Conservation (phyloP, 2,329 filamentous ascomycete genomes). For the Phaeoacremonium minimum region DNA sequence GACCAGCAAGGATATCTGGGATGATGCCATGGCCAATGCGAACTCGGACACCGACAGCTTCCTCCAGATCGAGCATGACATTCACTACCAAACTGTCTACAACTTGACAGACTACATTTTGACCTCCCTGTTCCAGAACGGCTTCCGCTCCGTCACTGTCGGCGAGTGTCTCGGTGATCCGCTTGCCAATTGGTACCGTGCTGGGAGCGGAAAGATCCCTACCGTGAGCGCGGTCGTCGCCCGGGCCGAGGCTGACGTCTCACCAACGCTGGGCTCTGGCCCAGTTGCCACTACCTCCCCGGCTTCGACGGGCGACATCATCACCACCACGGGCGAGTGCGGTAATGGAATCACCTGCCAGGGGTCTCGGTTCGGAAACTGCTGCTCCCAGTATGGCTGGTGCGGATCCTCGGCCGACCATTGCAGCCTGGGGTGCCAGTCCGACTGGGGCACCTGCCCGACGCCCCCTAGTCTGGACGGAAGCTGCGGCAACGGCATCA, state of each 20-base stretch:
- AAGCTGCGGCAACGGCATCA: conserved; percentile 17
- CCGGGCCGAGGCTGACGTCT: background rate
- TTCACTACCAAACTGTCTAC: conserved; percentile 39
- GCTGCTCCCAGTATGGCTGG: conserved; percentile 15
- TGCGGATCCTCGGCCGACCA: conserved; percentile 14
- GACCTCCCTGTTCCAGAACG: conserved; percentile 31
- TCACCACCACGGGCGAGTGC: too few relatives aligned
- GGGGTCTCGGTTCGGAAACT: conserved; percentile 16
- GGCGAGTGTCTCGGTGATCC: conserved; percentile 52
- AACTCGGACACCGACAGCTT: conserved; percentile 23
- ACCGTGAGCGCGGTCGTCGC: background rate
- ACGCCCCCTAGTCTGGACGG: conserved; percentile 15
- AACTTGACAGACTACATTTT: conserved; percentile 41
- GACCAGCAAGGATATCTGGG: conserved; percentile 29
- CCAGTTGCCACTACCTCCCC: too few relatives aligned
- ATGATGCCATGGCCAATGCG: conserved; percentile 22
- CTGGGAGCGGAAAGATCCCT: conserved; percentile 1
- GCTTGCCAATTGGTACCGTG: conserved; percentile 47
- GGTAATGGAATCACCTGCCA: conserved; percentile 16
- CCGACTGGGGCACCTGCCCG: conserved; percentile 1
- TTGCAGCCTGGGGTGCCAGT: conserved; percentile 16
- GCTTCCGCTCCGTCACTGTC: conserved; percentile 44
- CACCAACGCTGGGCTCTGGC: too few relatives aligned
- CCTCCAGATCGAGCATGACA: conserved; percentile 49
- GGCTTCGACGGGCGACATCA: too few relatives aligned